These are phyloP conservation scores for Apiotrichum brassicae DNA, from an alignment of 1,284 basidiomycete species.

Conservation along the genomic window DNA sequence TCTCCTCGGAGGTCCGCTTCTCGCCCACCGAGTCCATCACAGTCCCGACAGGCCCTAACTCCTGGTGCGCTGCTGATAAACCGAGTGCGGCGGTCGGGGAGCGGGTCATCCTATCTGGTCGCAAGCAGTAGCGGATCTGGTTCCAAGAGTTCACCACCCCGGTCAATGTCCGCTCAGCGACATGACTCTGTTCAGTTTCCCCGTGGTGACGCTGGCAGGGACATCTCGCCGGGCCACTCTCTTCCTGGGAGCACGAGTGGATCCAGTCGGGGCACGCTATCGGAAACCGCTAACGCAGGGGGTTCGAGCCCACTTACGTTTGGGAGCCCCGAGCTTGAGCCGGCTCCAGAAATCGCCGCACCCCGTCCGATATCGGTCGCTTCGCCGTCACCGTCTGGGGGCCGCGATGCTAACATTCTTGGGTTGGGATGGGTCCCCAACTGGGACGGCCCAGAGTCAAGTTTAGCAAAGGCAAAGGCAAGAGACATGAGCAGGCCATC, in stretches of 20 bases:
- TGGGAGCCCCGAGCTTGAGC: slow-evolving; percentile 32
- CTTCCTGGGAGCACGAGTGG: slow-evolving; percentile 16
- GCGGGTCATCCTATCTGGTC: slow-evolving; percentile 18
- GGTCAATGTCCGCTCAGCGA: background rate
- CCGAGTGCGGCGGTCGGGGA: slow-evolving; percentile 26
- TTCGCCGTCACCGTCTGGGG: slow-evolving; percentile 12
- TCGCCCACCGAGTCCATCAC: slow-evolving; percentile 28
- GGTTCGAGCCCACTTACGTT: slow-evolving; percentile 33
- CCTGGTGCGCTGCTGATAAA: slow-evolving; percentile 29
- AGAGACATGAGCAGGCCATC: slow-evolving; percentile 24
- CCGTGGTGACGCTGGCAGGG: background rate
- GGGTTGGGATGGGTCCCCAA: slow-evolving; percentile 31
- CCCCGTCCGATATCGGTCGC: slow-evolving; percentile 15
- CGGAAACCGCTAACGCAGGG: slow-evolving; percentile 9
- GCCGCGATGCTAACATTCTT: slow-evolving; percentile 29
- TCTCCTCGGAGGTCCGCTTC: slow-evolving; percentile 16
- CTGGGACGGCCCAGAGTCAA: slow-evolving; percentile 23
- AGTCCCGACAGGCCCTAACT: slow-evolving; percentile 17
- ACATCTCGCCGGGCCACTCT: slow-evolving; percentile 21
- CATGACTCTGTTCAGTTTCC: background rate
- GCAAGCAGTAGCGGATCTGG: slow-evolving; percentile 10
- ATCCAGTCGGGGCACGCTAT: slow-evolving; percentile 17
- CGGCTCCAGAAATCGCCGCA: slow-evolving; percentile 16
- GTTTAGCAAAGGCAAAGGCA: slow-evolving; percentile 28
- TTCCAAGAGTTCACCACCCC: slow-evolving; percentile 18